phyloP scores from a whole-genome alignment of 2,329 filamentous ascomycete species.

The Trichoderma simmonsii region DNA sequence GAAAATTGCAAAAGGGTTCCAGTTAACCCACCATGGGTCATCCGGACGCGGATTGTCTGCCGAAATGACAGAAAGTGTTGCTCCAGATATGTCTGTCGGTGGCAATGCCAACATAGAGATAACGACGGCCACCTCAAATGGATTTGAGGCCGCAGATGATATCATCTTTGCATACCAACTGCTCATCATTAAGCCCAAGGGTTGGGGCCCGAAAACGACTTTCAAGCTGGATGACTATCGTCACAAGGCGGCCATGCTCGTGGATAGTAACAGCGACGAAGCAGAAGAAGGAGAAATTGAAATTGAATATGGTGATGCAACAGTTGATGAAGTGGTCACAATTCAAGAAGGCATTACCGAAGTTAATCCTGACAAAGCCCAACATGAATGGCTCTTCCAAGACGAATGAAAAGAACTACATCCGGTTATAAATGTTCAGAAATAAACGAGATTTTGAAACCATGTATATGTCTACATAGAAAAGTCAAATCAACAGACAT shows the following conservation, averaged over 20 bases:
- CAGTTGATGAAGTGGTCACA: neutral
- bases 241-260: neutral
- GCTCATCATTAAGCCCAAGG: neutral
- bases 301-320: neutral
- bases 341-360: neutral
- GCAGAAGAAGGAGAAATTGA: neutral
- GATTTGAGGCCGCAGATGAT: neutral
- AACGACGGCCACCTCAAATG: neutral
- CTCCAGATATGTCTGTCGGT: neutral
- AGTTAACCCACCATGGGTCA: neutral
- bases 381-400: neutral
- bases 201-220: neutral
- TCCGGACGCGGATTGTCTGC: no score
- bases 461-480: no score
- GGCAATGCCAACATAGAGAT: neutral
- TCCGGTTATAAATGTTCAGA: no score
- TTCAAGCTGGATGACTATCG: neutral
- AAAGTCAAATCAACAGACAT: no score
- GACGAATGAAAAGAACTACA: neutral
- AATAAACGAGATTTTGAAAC: no score
- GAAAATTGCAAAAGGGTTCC: neutral
- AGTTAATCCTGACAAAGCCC: neutral
- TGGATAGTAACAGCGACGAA: neutral
- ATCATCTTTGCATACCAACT: neutral
- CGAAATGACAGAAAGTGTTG: neutral